These are phyloP conservation scores for Pythium diclinum DNA, from an alignment of 352 stramenopile genomes.

Conservation along the genomic window DNA sequence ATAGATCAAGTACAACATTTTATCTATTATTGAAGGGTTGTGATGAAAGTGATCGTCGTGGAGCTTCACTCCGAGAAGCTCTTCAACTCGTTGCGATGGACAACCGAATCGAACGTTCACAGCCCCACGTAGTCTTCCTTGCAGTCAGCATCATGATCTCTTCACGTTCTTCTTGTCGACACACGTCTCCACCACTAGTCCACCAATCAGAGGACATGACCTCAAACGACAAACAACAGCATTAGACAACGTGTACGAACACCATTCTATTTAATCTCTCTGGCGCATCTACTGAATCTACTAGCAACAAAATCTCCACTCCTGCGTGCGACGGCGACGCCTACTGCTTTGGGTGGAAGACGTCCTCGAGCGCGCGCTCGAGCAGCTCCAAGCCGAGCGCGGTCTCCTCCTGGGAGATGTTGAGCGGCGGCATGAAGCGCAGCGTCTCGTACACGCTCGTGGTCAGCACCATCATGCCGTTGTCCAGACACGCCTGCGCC, in stretches of 20 bases:
- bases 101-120: background rate
- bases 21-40: background rate
- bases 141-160: background rate
- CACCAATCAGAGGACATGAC: too few relatives aligned
- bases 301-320: constrained; percentile 5
- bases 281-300: constrained; percentile 1
- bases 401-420: constrained; percentile 75
- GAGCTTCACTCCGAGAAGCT: background rate
- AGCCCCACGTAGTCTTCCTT: too few relatives aligned
- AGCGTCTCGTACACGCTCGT: constrained; percentile 91
- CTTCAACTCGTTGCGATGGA: background rate
- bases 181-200: too few relatives aligned
- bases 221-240: too few relatives aligned
- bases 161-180: background rate
- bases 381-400: constrained; percentile 36
- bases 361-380: constrained; percentile 42
- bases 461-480: constrained; percentile 91
- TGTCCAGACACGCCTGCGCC: constrained; percentile 74
- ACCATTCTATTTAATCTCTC: constrained; percentile 1
- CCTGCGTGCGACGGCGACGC: background rate
- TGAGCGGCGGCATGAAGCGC: constrained; percentile 92
- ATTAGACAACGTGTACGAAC: background rate
- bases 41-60: background rate
- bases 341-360: constrained; percentile 30
- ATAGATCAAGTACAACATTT: background rate